Base-by-base conservation (phyloP, 2,329 filamentous ascomycete genomes). In the Chrysoporthe puriensis region DNA sequence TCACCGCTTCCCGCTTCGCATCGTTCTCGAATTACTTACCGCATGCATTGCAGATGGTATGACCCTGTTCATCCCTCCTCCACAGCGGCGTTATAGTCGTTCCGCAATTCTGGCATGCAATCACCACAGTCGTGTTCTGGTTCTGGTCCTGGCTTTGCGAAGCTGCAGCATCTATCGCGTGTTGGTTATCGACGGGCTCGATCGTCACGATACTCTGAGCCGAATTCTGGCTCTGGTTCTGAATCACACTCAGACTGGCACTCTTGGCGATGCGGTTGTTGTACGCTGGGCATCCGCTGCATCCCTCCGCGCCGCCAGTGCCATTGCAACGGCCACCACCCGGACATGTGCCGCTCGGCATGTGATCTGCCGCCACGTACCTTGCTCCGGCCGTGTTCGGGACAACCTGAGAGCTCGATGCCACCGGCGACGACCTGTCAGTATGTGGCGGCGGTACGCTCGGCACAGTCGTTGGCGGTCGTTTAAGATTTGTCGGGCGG, bases 41-140 rank as follows among this genome's bases (percentile, higher is more conserved):
- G 82, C 96, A 99, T 63, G 96, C 96, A 79, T 99, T 99, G 82
- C 96, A 99, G 71, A 99, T 99, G 5, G 95, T 97, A 80, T 97
- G 94, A 1, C 96, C 96, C 73, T 90, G 90, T 78, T 97, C 95
- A 76, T 98, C 96, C 74, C 96, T 87, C 75, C 96, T 88, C 96
- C 96, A 99, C 16, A 99, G 84, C 16, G 96, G 96, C 54, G 96
- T 99, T 66, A 98, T 95, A 0, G 96, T 98, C 14, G 96, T 99
- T 42, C 91, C 92, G 78, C 96, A 99, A 75, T 99, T 99, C 77
- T 98, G 94, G 73, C 96, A 99, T 14, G 96, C 94, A 71, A 97
- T 94, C 32, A 97, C 88, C 34, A 93, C 87, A 26, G 86, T 86
- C 3, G 87, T 84, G 70, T 85, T 83, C 66, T 67, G 56, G 63